phyloP scores from a whole-genome alignment of 495 filamentous ascomycete genomes.

The Penicillium ochrochloron region DNA sequence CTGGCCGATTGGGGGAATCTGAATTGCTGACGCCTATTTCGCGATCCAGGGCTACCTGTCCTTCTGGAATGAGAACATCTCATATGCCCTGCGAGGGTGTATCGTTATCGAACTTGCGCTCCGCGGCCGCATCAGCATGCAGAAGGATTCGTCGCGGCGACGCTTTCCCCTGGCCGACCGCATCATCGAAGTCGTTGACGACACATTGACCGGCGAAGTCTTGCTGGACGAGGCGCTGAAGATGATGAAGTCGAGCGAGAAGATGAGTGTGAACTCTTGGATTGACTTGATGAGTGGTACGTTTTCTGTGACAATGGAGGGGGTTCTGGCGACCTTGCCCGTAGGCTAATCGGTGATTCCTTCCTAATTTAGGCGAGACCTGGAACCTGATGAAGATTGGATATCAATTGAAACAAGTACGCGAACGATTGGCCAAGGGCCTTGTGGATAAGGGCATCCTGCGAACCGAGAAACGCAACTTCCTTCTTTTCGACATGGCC shows the following conservation, averaged over 20 bases:
- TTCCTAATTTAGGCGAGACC: conserved; percentile 76
- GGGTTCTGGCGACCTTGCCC: neutral
- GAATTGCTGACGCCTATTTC: conserved; percentile 29
- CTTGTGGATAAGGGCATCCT: conserved; percentile 98
- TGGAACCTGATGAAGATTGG: conserved; percentile 99
- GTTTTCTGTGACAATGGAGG: conserved; percentile 19
- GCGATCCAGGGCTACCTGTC: conserved; percentile 84
- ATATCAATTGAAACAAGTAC: conserved; percentile 98
- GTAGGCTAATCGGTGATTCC: conserved; percentile 24
- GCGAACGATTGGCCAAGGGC: conserved; percentile 96
- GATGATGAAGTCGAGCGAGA: conserved; percentile 99
- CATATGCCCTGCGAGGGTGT: conserved; percentile 94
- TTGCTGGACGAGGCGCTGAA: conserved; percentile 97
- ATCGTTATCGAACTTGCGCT: conserved; percentile 98
- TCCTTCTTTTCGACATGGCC: conserved; percentile 99
- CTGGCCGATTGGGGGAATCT: conserved; percentile 6
- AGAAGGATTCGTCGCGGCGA: conserved; percentile 91
- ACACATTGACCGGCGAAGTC: conserved; percentile 93
- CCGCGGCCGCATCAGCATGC: conserved; percentile 95
- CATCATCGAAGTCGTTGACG: conserved; percentile 94
- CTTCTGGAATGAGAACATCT: conserved; percentile 99
- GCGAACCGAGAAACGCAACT: conserved; percentile 98
- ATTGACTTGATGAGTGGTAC: conserved; percentile 98
- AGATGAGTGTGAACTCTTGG: conserved; percentile 99
- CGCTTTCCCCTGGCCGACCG: conserved; percentile 92